Percentiles rank a stretch among this genome's conserved stretches.
These are phyloP conservation scores for Aspergillus tamarii DNA, from an alignment of 2,329 filamentous ascomycete genomes.

Conservation along the genomic window DNA sequence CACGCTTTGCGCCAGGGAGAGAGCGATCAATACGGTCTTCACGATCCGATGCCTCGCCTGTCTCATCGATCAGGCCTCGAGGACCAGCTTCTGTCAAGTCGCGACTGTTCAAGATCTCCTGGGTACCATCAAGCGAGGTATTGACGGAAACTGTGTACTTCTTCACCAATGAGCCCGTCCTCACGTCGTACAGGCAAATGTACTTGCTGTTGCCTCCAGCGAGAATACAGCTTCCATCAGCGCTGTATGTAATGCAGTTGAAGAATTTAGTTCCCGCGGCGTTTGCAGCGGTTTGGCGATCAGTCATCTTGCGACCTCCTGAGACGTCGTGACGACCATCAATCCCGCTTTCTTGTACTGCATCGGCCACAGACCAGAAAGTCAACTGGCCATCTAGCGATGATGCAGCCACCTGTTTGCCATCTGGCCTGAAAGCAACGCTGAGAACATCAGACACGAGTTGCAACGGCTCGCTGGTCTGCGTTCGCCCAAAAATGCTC, in stretches of 20 bases:
- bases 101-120: constrained; percentile 94
- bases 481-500: constrained; percentile 91
- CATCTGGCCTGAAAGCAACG: constrained; percentile 86
- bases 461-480: constrained; percentile 92
- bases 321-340: constrained; percentile 92
- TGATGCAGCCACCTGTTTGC: constrained; percentile 85
- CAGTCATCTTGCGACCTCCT: constrained; percentile 83
- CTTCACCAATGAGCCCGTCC: constrained; percentile 86
- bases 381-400: constrained; percentile 91
- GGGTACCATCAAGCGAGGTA: constrained; percentile 90
- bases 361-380: constrained; percentile 92
- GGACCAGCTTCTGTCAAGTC: constrained; percentile 89
- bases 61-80: constrained; percentile 79
- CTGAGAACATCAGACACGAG: constrained; percentile 88
- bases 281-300: constrained; percentile 89
- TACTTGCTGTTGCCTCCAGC: constrained; percentile 97
- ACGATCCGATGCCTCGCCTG: constrained; percentile 84
- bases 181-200: constrained; percentile 95
- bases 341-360: constrained; percentile 79
- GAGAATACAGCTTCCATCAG: constrained; percentile 86
- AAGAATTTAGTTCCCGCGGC: constrained; percentile 89
- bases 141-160: constrained; percentile 97
- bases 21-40: constrained; percentile 80
- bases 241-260: constrained; percentile 84
- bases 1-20: constrained; percentile 83